phyloP scores from a whole-genome alignment of 495 filamentous ascomycete genomes.

The Chaetomium cochliodes region DNA sequence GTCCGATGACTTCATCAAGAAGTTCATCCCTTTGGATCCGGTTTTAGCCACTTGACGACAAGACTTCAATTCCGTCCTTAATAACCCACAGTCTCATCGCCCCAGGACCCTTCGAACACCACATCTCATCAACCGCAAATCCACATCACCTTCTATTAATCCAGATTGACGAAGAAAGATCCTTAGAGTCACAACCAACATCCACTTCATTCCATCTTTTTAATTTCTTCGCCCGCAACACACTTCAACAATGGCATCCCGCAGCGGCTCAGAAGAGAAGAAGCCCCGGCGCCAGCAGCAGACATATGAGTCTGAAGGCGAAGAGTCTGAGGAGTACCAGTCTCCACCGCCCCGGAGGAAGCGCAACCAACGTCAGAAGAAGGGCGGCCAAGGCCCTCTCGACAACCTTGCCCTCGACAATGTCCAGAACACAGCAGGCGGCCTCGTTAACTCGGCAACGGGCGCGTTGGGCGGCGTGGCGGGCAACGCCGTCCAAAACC shows the following conservation, averaged over 20 bases:
- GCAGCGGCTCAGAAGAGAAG: constrained; percentile 38
- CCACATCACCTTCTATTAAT: not conserved
- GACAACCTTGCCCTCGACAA: constrained; percentile 60
- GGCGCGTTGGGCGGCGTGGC: constrained; percentile 59
- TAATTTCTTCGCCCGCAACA: constrained; percentile 1
- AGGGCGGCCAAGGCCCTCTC: constrained; percentile 53
- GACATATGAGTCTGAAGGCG: constrained; percentile 44
- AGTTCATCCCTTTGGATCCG: constrained; percentile 20
- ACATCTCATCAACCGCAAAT: not conserved
- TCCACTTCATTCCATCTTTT: not conserved
- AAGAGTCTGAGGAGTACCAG: constrained; percentile 41
- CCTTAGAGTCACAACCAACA: not conserved
- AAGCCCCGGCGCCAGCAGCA: constrained; percentile 35
- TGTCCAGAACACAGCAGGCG: constrained; percentile 64
- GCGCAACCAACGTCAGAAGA: constrained; percentile 41
- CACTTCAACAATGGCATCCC: constrained; percentile 36
- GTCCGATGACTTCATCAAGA: constrained; percentile 32
- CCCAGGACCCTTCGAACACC: constrained; percentile 14
- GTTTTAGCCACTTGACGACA: constrained; percentile 24
- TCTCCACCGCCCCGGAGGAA: constrained; percentile 40
- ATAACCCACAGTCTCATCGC: constrained; percentile 20
- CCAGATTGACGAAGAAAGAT: constrained; percentile 10
- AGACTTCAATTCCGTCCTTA: constrained; percentile 16
- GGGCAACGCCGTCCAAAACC: constrained; percentile 41
- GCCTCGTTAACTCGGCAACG: constrained; percentile 57